Evolutionary conservation across 768 basidiomycete species (phyloP).

Genomic region (Hortiboletus flavorubellus): DNA sequence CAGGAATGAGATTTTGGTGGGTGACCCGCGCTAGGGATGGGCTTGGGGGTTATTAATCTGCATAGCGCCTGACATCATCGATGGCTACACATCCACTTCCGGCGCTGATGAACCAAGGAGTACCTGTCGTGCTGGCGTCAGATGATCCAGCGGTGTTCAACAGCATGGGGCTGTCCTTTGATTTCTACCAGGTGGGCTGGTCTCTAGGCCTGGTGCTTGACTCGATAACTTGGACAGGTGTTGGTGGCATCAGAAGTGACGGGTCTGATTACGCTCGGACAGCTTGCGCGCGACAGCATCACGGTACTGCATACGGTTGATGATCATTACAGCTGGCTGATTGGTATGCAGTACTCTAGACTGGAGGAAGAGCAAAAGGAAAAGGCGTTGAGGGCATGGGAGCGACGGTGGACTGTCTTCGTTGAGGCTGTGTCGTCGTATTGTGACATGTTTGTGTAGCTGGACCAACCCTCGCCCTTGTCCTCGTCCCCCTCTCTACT

Average conservation of each 20-base stretch:
- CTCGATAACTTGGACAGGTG: constrained; percentile 35
- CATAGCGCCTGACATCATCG: constrained; percentile 67
- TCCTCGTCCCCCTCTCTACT: neutral
- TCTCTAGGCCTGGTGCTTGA: neutral
- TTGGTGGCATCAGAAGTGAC: constrained; percentile 62
- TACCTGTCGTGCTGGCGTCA: constrained; percentile 64
- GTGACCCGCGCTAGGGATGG: too few species aligned
- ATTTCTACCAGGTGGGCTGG: constrained; percentile 61
- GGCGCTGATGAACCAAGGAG: constrained; percentile 60
- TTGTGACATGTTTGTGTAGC: constrained; percentile 20
- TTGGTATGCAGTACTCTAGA: constrained; percentile 44
- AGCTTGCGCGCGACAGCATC: constrained; percentile 61
- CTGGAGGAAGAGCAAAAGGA: constrained; percentile 45
- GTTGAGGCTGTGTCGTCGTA: constrained; percentile 31
- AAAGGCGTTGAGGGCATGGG: constrained; percentile 41
- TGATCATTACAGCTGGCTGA: neutral
- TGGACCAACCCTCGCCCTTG: constrained; percentile 9
- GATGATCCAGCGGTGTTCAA: constrained; percentile 76
- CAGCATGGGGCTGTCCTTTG: constrained; percentile 70
- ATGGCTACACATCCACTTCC: constrained; percentile 76
- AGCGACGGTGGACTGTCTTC: constrained; percentile 35
- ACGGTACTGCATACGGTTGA: constrained; percentile 35
- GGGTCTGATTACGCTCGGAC: constrained; percentile 55
- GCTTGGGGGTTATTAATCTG: constrained; percentile 20
- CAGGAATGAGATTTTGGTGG: constrained; percentile 18